phyloP scores from a whole-genome alignment of 2,329 filamentous ascomycete genomes.

The Calonectria hawksworthii region DNA sequence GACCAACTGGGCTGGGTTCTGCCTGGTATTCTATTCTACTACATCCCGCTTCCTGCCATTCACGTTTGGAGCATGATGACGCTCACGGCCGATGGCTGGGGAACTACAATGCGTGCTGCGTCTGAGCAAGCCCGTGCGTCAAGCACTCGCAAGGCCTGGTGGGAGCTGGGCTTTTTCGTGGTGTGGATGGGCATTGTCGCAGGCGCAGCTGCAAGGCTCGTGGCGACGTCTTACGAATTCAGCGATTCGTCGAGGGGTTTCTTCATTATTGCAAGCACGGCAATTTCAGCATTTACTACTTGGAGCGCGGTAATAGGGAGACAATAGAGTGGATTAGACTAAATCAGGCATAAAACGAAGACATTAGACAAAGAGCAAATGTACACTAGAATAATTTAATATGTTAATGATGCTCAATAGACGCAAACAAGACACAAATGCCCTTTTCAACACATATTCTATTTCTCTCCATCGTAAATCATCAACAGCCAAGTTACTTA shows the following conservation, averaged over 20 bases:
- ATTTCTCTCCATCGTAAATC: not conserved
- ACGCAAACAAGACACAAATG: not conserved
- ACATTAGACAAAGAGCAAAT: not conserved
- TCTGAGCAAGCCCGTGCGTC: constrained; percentile 34
- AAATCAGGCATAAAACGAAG: not conserved
- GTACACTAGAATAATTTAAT: not conserved
- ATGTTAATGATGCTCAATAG: not conserved
- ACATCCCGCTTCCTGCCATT: constrained; percentile 42
- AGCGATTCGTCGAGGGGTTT: not conserved
- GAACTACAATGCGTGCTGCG: constrained; percentile 43
- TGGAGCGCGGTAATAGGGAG: not conserved
- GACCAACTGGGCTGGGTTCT: constrained; percentile 38
- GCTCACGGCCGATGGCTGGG: constrained; percentile 44
- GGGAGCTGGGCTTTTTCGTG: constrained; percentile 43
- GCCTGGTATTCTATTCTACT: constrained; percentile 43
- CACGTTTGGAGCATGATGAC: constrained; percentile 45
- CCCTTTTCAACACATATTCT: not conserved
- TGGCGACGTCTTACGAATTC: not conserved
- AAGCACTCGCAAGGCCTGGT: constrained; percentile 38
- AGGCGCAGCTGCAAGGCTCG: constrained; percentile 26
- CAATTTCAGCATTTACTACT: not conserved
- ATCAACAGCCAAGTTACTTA: not conserved
- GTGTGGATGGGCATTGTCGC: constrained; percentile 42
- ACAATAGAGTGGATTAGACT: not conserved
- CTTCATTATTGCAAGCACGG: not conserved